Base-by-base conservation (phyloP, 2,329 filamentous ascomycete genomes). In the Paracamarosporium sp. region DNA sequence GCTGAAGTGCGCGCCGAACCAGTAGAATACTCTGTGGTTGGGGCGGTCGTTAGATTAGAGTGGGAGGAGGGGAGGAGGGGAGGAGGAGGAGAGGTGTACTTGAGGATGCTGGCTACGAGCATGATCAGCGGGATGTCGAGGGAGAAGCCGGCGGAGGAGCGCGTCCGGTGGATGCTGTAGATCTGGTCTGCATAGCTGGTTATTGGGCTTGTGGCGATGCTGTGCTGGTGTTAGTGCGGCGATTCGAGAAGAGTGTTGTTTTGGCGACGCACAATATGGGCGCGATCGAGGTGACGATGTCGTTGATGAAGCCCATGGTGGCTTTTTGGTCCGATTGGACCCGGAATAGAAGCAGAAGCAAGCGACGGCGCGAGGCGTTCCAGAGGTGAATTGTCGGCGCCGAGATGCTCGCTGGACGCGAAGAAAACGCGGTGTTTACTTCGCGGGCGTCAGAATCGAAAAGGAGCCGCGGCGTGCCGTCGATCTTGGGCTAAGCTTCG, bases 171-270 rank as follows among this genome's bases (percentile, higher is more conserved):
- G 68, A 89, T 89, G 64, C 83, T 85, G 72, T 86, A 81, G 70
- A 89, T 89, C 70, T 89, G 87, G 73, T 89, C 87, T 59, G 85
- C 82, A 77, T 89, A 89, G 64, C 85, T 87, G 48, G 86, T 88
- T 57, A 89, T 76, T 8, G 87, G 87, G 7, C 86, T 88, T 8
- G 85, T 82, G 51, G 88, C 79, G 60, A 89, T 82, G 73, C 84
- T 86, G 66, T 53, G 17, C 28, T 24, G 30, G 28, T 17, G 36
- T 64, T 57, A 62, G 60, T 51, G 30, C 13, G 12, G 24, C 40
- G 11, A 33, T 48, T 35, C 22, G 25, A 31, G 17, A 15, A n/a
- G 43, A 4, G 46, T 25, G n/a, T n/a, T n/a, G n/a, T n/a, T n/a
- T n/a, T n/a, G 24, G 33, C 31, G 46, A 55, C 68, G 36, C 66